These are phyloP conservation scores for Micractinium sp. DNA, from an alignment of 139 green algal genomes.

Conservation along the genomic window DNA sequence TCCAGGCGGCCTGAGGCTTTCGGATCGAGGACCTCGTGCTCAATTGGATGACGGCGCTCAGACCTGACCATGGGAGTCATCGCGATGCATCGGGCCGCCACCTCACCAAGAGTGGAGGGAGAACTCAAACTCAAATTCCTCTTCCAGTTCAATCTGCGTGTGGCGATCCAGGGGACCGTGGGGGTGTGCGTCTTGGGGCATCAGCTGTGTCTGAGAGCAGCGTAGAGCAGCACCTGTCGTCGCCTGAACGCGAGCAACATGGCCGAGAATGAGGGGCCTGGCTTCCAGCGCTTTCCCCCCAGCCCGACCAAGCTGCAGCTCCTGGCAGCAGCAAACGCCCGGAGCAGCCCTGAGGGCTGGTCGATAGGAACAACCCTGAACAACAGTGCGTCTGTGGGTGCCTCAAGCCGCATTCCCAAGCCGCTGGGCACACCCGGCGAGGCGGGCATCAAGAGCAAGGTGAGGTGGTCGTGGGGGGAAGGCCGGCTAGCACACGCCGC, in stretches of 20 bases:
- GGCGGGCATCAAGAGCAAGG: not conserved
- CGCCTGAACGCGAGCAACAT: not conserved
- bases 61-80: no score
- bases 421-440: not conserved
- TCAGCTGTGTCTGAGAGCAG: not conserved
- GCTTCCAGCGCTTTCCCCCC: not conserved
- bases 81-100: no score
- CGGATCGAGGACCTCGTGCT: no score
- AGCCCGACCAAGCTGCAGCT: not conserved
- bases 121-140: no score
- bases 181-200: no score
- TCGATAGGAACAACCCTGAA: not conserved
- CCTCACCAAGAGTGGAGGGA: no score
- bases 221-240: no score
- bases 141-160: no score
- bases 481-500: not conserved
- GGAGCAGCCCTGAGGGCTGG: constrained; percentile 1
- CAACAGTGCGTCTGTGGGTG: not conserved
- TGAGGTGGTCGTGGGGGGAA: not conserved
- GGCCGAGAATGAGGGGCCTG: not conserved
- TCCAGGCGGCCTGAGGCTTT: no score
- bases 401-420: not conserved
- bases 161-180: no score
- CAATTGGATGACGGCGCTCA: no score
- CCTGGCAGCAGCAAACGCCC: not conserved